Percentiles rank a stretch among this genome's conserved stretches.
Conservation (phyloP, 169 alveolate genomes). For the Eimeria zaria region DNA sequence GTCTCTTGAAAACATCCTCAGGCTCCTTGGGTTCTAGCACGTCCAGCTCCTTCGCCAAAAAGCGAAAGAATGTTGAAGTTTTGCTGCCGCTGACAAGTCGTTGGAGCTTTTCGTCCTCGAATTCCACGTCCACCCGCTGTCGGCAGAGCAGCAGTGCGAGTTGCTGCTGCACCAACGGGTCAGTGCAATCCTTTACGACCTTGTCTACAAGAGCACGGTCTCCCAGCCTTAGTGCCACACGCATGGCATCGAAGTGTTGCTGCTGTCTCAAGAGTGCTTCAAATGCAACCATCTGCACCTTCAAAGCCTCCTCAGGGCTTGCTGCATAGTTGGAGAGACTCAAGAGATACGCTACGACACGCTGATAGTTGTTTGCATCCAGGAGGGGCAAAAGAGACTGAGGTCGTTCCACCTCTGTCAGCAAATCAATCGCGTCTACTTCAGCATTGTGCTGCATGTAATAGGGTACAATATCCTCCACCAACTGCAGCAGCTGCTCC, state of each 20-base stretch:
- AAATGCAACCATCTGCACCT: constrained; percentile 86
- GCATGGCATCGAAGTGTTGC: constrained; percentile 86
- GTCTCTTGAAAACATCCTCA: constrained; percentile 89
- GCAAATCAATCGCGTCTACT: constrained; percentile 92
- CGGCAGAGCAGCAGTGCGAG: constrained; percentile 80
- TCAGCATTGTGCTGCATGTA: constrained; percentile 93
- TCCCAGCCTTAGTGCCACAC: constrained; percentile 86
- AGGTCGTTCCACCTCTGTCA: constrained; percentile 92
- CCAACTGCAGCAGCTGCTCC: constrained; percentile 85
- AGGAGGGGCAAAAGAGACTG: constrained; percentile 89
- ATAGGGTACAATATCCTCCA: constrained; percentile 91
- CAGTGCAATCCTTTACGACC: constrained; percentile 72
- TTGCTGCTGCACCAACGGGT: constrained; percentile 74
- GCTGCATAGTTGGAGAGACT: constrained; percentile 89
- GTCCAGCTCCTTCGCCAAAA: constrained; percentile 86
- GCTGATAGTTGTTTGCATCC: constrained; percentile 89
- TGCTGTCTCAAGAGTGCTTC: constrained; percentile 83
- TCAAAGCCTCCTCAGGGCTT: constrained; percentile 87
- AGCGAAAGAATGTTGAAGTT: constrained; percentile 80
- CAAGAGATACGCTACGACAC: constrained; percentile 89
- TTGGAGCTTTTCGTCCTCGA: constrained; percentile 79
- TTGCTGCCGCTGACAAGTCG: constrained; percentile 76
- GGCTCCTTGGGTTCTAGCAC: constrained; percentile 89
- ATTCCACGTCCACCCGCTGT: constrained; percentile 79
- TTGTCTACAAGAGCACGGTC: constrained; percentile 58